Conservation (phyloP, 306 rosid species). For the Crotalaria pallida region DNA sequence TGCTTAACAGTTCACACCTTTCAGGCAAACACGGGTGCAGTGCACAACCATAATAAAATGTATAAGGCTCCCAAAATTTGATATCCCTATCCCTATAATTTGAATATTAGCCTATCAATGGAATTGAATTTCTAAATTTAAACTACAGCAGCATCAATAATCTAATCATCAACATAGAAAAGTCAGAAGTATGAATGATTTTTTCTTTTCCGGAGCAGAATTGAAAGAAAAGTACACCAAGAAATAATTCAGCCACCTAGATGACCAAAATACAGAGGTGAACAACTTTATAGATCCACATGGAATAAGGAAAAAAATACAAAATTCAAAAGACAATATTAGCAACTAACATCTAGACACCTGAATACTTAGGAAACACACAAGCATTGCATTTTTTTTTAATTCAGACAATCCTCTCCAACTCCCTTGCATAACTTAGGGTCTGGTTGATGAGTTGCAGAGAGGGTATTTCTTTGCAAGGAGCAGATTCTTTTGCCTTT, state of each 20-base stretch:
- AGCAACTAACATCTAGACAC: conserved; percentile 12
- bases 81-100: background rate
- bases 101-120: background rate
- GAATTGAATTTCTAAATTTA: background rate
- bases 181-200: background rate
- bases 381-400: conserved; percentile 13
- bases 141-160: background rate
- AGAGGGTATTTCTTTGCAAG: conserved; percentile 97
- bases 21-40: no score
- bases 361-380: background rate
- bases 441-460: conserved; percentile 98
- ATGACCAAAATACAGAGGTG: conserved; percentile 13
- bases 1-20: background rate
- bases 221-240: background rate
- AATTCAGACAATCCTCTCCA: conserved; percentile 98
- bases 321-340: background rate
- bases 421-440: conserved; percentile 95
- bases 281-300: conserved; percentile 15
- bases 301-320: conserved; percentile 1
- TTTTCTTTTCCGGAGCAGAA: background rate
- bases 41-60: no score
- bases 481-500: conserved; percentile 85
- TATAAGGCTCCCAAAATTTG: background rate
- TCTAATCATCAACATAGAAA: background rate
- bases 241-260: background rate